Evolutionary conservation across 371 early-diverging fungal genomes (phyloP), one percentile per base, ranked within the genome.

Genomic region (Syncephalis plumigaleata): DNA sequence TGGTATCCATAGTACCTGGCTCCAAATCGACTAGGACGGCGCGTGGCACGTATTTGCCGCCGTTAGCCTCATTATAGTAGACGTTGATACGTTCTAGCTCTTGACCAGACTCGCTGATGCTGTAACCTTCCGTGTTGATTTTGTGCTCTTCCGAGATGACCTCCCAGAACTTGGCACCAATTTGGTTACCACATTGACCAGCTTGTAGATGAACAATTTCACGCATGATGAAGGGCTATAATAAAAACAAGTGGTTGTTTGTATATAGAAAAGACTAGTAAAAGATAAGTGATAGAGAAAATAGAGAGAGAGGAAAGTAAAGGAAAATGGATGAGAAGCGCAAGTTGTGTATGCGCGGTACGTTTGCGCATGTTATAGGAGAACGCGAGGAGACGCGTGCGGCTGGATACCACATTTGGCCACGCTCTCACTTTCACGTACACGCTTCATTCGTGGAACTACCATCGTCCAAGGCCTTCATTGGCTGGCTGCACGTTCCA

Each of bases 181-280:
- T 71, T 60, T 86, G 87, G 76, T 84, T 83, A 68, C 87, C 87
- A 61, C 84, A 80, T 66, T 92, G 94, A 58, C 97, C 99, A 61
- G 95, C 91, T 75, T 99, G 98, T 57, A 99, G 73, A 75, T 98
- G 96, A 61, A 99, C 91, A 63, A 99, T 96, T 81, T 99, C 99
- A 74, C 99, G 82, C 99, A 99, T 97, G 57, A 24, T 65, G 53
- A 31, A 4, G 11, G 11, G 31, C 31, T 31, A 50, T 43, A 47
- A 24, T 20, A 26, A 17, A 26, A 15, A 31, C 31, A 31, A 31
- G 31, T 31, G 11, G 31, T 31, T 16, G 17, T 43, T 16, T 47
- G 13, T 40, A 18, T 48, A 20, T 9, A 42, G 13, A 11, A 37
- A 47, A 39, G 42, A 31, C 5, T 48, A 39, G 46, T 46, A n/a